Evolutionary conservation across 345 rosid species (phyloP), one percentile per base, ranked within the genome.

Genomic region (Sisymbrium altissimum): DNA sequence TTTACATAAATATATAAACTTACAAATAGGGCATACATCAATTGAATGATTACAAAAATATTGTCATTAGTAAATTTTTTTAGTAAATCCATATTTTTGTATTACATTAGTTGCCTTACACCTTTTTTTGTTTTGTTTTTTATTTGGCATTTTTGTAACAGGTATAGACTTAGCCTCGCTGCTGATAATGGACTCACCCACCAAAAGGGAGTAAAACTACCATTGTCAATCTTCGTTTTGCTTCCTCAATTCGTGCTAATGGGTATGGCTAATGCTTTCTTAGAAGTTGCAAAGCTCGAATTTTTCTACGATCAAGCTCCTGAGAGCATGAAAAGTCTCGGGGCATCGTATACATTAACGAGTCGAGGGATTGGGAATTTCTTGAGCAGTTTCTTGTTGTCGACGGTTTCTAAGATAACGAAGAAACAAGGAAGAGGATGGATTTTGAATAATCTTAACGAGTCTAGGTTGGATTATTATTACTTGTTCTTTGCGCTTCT

Each of bases 301-400:
- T 90, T 89, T 40, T 93, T 93, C 88, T 93, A 90, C 32, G 96
- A 90, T 46, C 98, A 93, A 53, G 92, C 96, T 8, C 96, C 98
- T 0, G 82, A 86, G 46, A 85, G 86, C 25, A 87, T 89, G 98
- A 90, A 93, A 58, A 86, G 97, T 48, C 76, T 93, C 0, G 94
- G 98, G 29, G 80, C 97, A 8, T 83, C 97, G 0, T 89, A 86
- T 68, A 84, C 85, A 46, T 80, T 84, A 0, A 85, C 70, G 29
- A 85, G 89, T 74, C 13, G 87, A 27, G 94, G 88, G 13, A 54
- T 93, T 3, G 93, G 96, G 19, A 75, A 74, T 71, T 90, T 86
- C 75, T 50, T 89, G 15, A 91, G 96, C 18, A 87, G 92, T 61
- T 86, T 88, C 68, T 36, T 90, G 50, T 79, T 90, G 8, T 71